Base-by-base conservation (phyloP, 768 basidiomycete species). In the Gautieria morchelliformis region DNA sequence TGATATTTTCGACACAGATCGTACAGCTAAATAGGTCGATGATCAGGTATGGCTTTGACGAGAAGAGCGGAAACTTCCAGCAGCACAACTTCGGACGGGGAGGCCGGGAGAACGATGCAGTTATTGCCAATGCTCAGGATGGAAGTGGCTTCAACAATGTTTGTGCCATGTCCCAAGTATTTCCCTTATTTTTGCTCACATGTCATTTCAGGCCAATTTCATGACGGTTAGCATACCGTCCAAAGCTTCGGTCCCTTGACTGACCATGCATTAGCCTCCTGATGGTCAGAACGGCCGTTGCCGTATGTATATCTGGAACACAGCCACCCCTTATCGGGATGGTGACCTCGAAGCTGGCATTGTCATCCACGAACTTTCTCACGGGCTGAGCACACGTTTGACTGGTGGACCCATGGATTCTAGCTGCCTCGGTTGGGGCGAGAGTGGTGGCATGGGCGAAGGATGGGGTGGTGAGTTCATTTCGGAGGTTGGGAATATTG, bases 251-350 rank as follows among this genome's bases (percentile, higher is more conserved):
- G 19, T 35, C 24, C 19, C 20, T 14, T 89, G 71, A 86, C 86
- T 85, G 89, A 86, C 0, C 80, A 27, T 22, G 44, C 24, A 15
- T 33, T 61, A 61, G 40, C 73, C 75, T n/a, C 72, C 73, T 17
- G 75, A 93, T 64, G 90, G 89, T 32, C 81, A 84, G 76, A 89
- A 91, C 65, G 91, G 90, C 3, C 84, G 89, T 53, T 94, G 92
- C 86, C 80, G 94, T 62, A 97, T 94, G 93, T 94, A 94, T 72
- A 75, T 93, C 47, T 99, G 95, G 95, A 88, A 91, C 70, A 90
- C 89, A 1, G 87, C 84, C 8, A 75, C 80, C 22, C 95, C 95
- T 3, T 97, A 87, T 75, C 78, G 93, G 20, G 95, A 99, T 64
- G 95, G 95, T 27, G 93, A 96, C 64, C 77, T 97, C 40, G 95